Percentiles rank a stretch among this genome's conserved stretches.
Evolutionary conservation across 2,329 filamentous ascomycete genomes (phyloP).

Genomic region (Colletotrichum ledebouriae): DNA sequence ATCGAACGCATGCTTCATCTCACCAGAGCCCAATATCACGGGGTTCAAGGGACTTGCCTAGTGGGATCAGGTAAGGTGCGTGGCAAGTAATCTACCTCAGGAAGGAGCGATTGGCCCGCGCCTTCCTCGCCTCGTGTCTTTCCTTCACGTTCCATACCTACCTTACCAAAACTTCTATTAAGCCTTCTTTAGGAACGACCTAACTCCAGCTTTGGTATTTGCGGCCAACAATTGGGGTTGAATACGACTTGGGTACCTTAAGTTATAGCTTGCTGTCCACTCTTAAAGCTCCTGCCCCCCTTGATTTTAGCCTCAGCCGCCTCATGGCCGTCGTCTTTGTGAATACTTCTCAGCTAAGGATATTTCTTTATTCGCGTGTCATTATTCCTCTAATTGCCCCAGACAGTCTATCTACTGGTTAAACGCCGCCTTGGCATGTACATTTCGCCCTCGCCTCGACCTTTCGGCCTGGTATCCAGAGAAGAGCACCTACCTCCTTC

Average conservation of each 20-base stretch:
- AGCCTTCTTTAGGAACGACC: background rate
- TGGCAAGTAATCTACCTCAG: too few species aligned
- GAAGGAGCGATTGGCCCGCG: too few species aligned
- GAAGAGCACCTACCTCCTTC: background rate
- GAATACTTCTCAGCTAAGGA: background rate
- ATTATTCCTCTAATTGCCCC: background rate
- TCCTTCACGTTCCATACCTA: too few species aligned
- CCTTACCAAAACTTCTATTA: too few species aligned
- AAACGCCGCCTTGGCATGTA: background rate
- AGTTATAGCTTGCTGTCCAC: background rate
- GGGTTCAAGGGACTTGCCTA: conserved; percentile 11
- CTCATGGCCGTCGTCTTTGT: conserved; percentile 10
- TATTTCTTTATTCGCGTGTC: conserved; percentile 9
- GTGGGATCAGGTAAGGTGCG: conserved; percentile 5
- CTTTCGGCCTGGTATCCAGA: background rate
- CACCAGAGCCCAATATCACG: conserved; percentile 9
- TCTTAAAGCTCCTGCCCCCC: background rate
- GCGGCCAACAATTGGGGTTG: too few species aligned
- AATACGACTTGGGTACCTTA: background rate
- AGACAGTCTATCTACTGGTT: background rate
- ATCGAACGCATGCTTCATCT: background rate
- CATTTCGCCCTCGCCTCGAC: background rate
- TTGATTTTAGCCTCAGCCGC: conserved; percentile 10
- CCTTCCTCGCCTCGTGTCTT: too few species aligned
- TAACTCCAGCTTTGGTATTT: background rate